Percentiles rank a stretch among this genome's conserved stretches.
Evolutionary conservation across 2,329 filamentous ascomycete genomes (phyloP).

Genomic region (Trichoderma sp.): DNA sequence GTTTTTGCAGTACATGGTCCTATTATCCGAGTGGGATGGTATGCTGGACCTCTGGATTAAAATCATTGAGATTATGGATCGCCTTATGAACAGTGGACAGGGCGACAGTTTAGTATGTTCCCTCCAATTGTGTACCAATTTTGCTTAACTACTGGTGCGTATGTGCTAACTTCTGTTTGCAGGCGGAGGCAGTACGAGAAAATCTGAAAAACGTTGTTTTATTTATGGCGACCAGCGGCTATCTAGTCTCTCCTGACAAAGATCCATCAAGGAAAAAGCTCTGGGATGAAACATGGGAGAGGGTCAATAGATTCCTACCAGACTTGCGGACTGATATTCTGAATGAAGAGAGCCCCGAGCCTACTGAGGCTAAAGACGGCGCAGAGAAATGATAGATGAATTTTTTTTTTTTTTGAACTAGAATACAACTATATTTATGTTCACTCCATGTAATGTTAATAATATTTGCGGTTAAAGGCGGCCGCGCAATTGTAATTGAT

Average conservation of each 20-base stretch:
- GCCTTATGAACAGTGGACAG: slow-evolving; percentile 92
- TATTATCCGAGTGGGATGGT: slow-evolving; percentile 79
- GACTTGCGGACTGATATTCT: slow-evolving; percentile 51
- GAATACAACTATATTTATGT: not conserved
- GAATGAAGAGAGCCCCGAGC: not conserved
- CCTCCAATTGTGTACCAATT: not conserved
- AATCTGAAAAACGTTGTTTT: slow-evolving; percentile 94
- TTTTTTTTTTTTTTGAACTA: not conserved
- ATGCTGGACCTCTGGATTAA: slow-evolving; percentile 90
- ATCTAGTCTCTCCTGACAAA: slow-evolving; percentile 67
- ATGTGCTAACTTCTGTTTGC: slow-evolving; percentile 9
- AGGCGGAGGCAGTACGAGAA: slow-evolving; percentile 94
- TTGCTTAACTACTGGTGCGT: not conserved
- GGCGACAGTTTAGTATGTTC: slow-evolving; percentile 76
- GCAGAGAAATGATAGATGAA: not conserved
- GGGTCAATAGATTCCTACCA: slow-evolving; percentile 62
- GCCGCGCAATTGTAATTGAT: not conserved
- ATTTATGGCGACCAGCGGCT: slow-evolving; percentile 89
- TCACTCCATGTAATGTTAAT: not conserved
- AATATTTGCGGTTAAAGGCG: not conserved
- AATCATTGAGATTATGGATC: slow-evolving; percentile 91
- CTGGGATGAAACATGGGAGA: slow-evolving; percentile 62
- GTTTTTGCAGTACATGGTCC: slow-evolving; percentile 87
- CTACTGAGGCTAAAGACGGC: not conserved
- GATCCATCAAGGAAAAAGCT: slow-evolving; percentile 54